Percentiles rank a stretch among this genome's conserved stretches.
phyloP scores from a whole-genome alignment of 495 filamentous ascomycete species.

The Symbiotaphrina buchneri region DNA sequence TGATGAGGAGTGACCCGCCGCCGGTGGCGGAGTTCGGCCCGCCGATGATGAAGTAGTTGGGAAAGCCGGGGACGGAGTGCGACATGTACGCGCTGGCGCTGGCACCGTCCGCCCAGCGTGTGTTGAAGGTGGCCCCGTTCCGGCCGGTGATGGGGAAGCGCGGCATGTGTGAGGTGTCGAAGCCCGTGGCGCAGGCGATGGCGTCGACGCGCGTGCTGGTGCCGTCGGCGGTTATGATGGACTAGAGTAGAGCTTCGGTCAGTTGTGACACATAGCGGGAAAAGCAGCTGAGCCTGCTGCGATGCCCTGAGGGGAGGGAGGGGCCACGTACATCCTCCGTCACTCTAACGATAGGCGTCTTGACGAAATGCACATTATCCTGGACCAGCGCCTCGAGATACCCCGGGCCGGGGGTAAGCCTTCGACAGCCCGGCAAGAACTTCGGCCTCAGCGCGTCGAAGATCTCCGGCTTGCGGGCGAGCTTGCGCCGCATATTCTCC shows the following conservation, averaged over 20 bases:
- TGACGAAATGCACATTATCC: constrained; percentile 37
- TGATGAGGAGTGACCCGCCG: constrained; percentile 26
- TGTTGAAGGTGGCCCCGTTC: constrained; percentile 22
- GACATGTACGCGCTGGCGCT: constrained; percentile 44
- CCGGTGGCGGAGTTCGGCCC: constrained; percentile 26
- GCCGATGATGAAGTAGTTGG: constrained; percentile 34
- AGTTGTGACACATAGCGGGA: no score
- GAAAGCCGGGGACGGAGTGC: constrained; percentile 35
- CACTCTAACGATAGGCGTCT: constrained; percentile 29
- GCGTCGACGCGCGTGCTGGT: constrained; percentile 15
- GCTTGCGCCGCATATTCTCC: no score
- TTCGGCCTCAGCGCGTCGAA: constrained; percentile 35
- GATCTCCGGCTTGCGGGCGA: no score
- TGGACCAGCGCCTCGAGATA: constrained; percentile 47
- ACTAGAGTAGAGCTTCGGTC: no score
- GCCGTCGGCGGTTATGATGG: no score
- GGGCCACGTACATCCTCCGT: no score
- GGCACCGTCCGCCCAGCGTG: constrained; percentile 24
- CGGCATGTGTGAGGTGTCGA: constrained; percentile 32
- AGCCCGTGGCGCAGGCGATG: constrained; percentile 45
- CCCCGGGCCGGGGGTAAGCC: constrained; percentile 46
- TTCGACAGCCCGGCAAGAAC: constrained; percentile 44
- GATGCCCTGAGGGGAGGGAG: no score
- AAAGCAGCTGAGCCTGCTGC: no score
- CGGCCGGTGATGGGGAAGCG: constrained; percentile 31